Conservation (phyloP, 257 asterid species). For the Plantago elongata region DNA sequence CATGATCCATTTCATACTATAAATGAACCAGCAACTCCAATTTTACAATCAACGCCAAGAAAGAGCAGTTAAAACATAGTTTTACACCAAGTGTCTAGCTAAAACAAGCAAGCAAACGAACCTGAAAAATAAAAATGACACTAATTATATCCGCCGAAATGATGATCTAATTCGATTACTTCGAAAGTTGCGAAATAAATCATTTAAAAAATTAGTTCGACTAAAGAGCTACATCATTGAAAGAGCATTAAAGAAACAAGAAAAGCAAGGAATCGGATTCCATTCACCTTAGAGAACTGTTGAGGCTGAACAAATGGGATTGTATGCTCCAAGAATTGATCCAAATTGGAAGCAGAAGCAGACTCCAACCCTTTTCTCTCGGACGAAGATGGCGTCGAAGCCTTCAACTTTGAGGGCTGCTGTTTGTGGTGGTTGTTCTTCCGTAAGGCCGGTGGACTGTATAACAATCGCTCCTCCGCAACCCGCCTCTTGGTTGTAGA, state of each 20-base stretch:
- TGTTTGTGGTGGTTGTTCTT: constrained; percentile 39
- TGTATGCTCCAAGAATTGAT: constrained; percentile 78
- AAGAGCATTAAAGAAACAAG: too few species aligned
- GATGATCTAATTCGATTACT: too few species aligned
- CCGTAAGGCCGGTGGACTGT: constrained; percentile 85
- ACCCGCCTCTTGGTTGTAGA: constrained; percentile 39
- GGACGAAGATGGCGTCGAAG: constrained; percentile 33
- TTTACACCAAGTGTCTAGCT: too few species aligned
- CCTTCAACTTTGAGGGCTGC: constrained; percentile 35
- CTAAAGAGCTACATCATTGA: background rate
- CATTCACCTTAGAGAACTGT: constrained; percentile 56
- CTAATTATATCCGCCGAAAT: too few species aligned
- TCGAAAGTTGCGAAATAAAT: too few species aligned
- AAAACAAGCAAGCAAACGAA: too few species aligned
- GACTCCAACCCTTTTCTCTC: constrained; percentile 27
- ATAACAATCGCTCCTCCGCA: constrained; percentile 66
- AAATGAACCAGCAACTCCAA: too few species aligned
- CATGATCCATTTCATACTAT: too few species aligned
- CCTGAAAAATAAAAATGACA: too few species aligned
- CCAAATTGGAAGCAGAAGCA: constrained; percentile 53
- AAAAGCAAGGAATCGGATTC: background rate
- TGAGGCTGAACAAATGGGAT: constrained; percentile 77
- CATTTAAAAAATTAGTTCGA: background rate
- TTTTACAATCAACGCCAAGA: too few species aligned
- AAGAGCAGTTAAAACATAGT: too few species aligned